A percentile compares a stretch with the other conserved stretches of the same genome.
Conservation (phyloP, 257 asterid genomes). For the Primulina eburnea region DNA sequence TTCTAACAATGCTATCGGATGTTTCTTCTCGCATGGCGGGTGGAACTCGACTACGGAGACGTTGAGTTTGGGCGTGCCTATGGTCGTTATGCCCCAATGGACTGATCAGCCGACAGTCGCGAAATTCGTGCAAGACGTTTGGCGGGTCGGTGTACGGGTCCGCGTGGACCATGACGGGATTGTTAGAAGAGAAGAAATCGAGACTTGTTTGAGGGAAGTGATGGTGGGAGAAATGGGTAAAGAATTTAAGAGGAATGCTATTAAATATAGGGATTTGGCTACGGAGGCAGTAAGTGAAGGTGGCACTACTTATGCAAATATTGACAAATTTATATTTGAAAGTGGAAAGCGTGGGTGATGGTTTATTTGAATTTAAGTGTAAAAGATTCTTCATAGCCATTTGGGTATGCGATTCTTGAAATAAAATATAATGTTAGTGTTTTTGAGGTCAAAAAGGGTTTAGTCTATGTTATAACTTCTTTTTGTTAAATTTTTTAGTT, state of each 20-base stretch:
- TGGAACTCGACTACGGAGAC: slow-evolving; percentile 82
- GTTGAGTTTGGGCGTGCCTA: slow-evolving; percentile 65
- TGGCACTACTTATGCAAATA: slow-evolving; percentile 55
- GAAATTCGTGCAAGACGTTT: slow-evolving; percentile 60
- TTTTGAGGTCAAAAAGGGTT: no score
- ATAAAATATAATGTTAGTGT: no score
- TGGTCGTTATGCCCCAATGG: slow-evolving; percentile 85
- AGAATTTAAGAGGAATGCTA: slow-evolving; percentile 56
- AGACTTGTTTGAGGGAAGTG: slow-evolving; percentile 51
- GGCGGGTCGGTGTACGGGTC: slow-evolving; percentile 60
- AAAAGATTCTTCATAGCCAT: no score
- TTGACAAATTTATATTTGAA: slow-evolving; percentile 39
- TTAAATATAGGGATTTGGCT: slow-evolving; percentile 52
- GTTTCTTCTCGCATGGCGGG: slow-evolving; percentile 72
- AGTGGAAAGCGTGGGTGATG: neutral
- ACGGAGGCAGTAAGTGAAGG: slow-evolving; percentile 57
- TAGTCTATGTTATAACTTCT: no score
- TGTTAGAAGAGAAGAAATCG: slow-evolving; percentile 56
- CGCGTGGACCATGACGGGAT: slow-evolving; percentile 37
- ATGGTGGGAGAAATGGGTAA: slow-evolving; percentile 51
- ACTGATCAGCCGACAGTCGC: slow-evolving; percentile 74
- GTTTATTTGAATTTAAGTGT: no score
- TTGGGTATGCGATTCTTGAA: no score
- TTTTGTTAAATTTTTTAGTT: no score
- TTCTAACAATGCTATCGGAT: slow-evolving; percentile 53